Evolutionary conservation across 1,284 basidiomycete species (phyloP).

Genomic region (Waitea zeae): DNA sequence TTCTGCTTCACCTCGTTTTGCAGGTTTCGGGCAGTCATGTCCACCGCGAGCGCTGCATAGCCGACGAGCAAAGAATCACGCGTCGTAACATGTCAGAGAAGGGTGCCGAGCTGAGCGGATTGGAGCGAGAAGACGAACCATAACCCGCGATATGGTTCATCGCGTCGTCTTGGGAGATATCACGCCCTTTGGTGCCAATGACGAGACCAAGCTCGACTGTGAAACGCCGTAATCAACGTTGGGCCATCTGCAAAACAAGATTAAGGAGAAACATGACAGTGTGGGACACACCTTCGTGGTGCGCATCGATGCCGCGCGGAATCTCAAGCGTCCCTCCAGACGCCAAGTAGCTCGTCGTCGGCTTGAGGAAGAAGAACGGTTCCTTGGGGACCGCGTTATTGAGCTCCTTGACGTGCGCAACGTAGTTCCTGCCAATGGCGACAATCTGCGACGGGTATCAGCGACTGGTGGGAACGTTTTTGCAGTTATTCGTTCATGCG

Average conservation of each 20-base stretch:
- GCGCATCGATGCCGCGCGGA: slow-evolving; percentile 68
- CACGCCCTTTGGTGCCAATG: slow-evolving; percentile 72
- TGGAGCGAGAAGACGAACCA: too few relatives aligned
- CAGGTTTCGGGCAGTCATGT: slow-evolving; percentile 92
- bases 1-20: slow-evolving; percentile 88
- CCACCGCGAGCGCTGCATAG: slow-evolving; percentile 71
- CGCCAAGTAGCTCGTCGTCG: slow-evolving; percentile 78
- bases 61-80: slow-evolving; percentile 1
- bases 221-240: slow-evolving; percentile 2
- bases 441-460: too few relatives aligned
- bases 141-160: slow-evolving; percentile 81
- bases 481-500: too few relatives aligned
- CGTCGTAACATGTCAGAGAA: neutral
- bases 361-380: slow-evolving; percentile 98
- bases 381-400: slow-evolving; percentile 84
- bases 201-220: slow-evolving; percentile 94
- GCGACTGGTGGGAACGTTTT: too few relatives aligned
- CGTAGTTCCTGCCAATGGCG: slow-evolving; percentile 78
- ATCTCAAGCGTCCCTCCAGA: slow-evolving; percentile 73
- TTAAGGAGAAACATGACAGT: neutral
- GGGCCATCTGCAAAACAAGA: too few relatives aligned
- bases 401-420: slow-evolving; percentile 83
- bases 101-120: too few relatives aligned
- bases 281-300: slow-evolving; percentile 73
- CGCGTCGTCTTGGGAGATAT: slow-evolving; percentile 63